Conservation (phyloP, 768 basidiomycete species). For the Ramaria sp. region DNA sequence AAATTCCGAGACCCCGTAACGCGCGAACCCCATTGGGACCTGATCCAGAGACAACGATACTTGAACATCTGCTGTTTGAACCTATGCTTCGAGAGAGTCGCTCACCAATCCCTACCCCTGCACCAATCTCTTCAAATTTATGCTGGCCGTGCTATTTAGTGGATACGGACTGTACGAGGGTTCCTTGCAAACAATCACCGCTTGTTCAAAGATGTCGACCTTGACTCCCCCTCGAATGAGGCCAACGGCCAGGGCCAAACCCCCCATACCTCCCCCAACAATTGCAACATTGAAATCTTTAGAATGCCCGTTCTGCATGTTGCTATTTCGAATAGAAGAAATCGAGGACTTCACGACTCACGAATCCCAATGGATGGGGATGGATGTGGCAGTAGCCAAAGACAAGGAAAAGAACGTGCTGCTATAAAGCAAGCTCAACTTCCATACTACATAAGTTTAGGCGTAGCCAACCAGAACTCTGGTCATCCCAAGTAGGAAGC, state of each 20-base stretch:
- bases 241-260: conserved; percentile 37
- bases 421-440: not conserved
- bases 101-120: conserved; percentile 42
- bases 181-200: conserved; percentile 22
- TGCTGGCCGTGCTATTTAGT: conserved; percentile 19
- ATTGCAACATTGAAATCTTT: conserved; percentile 42
- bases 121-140: conserved; percentile 41
- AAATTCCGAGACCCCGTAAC: conserved; percentile 32
- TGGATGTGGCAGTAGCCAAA: not conserved
- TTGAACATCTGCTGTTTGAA: not conserved
- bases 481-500: not conserved
- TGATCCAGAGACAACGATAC: conserved; percentile 13
- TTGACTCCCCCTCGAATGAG: conserved; percentile 32
- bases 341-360: not conserved
- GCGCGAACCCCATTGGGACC: conserved; percentile 42
- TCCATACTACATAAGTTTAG: not conserved
- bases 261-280: conserved; percentile 46
- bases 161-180: not conserved
- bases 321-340: not conserved
- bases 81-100: too few relatives aligned
- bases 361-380: not conserved
- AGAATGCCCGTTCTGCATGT: not conserved
- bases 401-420: too few relatives aligned
- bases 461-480: not conserved
- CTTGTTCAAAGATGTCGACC: conserved; percentile 43